Base-by-base conservation (phyloP, 2,329 filamentous ascomycete species). In the Ilyonectria sp. region DNA sequence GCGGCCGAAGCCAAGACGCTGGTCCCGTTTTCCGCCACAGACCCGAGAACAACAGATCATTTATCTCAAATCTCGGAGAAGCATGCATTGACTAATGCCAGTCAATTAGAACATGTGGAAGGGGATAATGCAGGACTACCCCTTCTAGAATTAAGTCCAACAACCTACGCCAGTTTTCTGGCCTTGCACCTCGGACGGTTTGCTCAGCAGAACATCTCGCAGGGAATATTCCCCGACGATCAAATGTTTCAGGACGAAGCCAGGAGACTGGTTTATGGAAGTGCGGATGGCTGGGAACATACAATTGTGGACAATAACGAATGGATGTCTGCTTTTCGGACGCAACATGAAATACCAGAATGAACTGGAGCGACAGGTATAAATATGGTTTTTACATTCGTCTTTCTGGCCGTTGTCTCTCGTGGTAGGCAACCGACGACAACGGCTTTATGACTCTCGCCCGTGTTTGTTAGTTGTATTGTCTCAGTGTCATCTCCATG, bases 11-110 rank as follows among this genome's bases (percentile, higher is more conserved):
- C 71, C 5, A 37, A 62, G 33, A 69, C 60, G 31, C 46, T 66
- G 6, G 67, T 72, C 7, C 75, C 73, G 0, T 76, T 75, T 23
- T 72, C 70, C 4, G 73, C 72, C 9, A 71, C 66, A 5, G 60
- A 63, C 37, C 21, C 67, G 49, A 10, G 71, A 56, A 44, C 54
- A 52, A 0, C 68, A 2, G 29, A 74, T 0, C 7, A 69, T 69
- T 1, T 65, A 4, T 59, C 62, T 21, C 62, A 65, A 40, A 65
- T 65, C 21, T 52, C 44, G 11, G 19, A 60, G n/a, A n/a, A 17
- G 15, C 46, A 33, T 2, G 19, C 23, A 23, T 43, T n/a, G 15
- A 43, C 15, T n/a, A n/a, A 26, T 26, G 26, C 26, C 26, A 26
- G n/a, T 43, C 15, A 4, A 8, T 17, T 17, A 43, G 35, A 17